Evolutionary conservation across 1,139 yeast species (phyloP).

Genomic region (Nakaseomyces kungkrabaensis): DNA sequence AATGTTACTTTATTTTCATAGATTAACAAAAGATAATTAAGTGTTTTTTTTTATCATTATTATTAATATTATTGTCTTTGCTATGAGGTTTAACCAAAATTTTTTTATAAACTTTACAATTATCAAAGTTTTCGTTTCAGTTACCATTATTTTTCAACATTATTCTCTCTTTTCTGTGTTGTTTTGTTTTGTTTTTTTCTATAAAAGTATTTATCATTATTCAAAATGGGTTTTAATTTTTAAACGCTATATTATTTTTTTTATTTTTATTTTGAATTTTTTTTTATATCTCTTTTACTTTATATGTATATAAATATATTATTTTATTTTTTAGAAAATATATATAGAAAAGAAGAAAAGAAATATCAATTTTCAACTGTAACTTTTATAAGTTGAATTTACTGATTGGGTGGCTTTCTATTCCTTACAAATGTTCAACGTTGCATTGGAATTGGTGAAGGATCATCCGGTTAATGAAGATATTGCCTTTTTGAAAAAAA

Average conservation of each 20-base stretch:
- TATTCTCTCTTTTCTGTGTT: neutral
- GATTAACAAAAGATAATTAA: too few relatives aligned
- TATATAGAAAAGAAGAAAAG: too few relatives aligned
- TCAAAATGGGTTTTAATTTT: constrained; percentile 1
- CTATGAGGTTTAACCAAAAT: neutral
- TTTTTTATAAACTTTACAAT: neutral
- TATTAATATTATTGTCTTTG: too few relatives aligned
- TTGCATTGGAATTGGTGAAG: too few relatives aligned
- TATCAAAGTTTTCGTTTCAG: neutral
- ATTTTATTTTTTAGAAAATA: too few relatives aligned
- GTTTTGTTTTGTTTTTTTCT: neutral
- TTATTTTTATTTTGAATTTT: constrained; percentile 5
- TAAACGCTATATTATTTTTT: constrained; percentile 2
- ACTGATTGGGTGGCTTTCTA: too few relatives aligned
- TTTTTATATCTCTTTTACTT: constrained; percentile 1
- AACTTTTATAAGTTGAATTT: too few relatives aligned
- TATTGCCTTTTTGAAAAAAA: too few relatives aligned
- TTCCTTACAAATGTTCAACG: too few relatives aligned
- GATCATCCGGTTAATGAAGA: too few relatives aligned
- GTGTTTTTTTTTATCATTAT: too few relatives aligned
- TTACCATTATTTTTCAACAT: neutral
- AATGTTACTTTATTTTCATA: neutral
- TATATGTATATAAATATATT: neutral
- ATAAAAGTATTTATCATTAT: neutral
- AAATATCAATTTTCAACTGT: neutral